Evolutionary conservation across 2,329 filamentous ascomycete genomes (phyloP), one percentile per base, ranked within the genome.

Genomic region (Ceratocystis huliohia): DNA sequence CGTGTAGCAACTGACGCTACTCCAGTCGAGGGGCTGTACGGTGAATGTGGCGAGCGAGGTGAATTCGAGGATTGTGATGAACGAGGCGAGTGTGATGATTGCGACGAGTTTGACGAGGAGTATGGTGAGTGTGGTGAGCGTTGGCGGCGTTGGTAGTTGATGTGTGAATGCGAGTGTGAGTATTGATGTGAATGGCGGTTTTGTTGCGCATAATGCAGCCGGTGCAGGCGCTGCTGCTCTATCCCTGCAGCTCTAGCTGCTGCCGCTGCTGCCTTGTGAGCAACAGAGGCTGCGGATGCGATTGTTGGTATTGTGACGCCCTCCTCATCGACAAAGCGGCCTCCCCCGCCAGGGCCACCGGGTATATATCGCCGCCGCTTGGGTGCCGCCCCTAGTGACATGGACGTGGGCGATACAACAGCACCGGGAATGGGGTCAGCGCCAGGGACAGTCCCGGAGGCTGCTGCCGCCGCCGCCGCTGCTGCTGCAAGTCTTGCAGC

Each of bases 331-430:
- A 94, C 80, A 74, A 91, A 96, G 73, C 91, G 81, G 22, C 91
- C 91, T 67, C 91, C 91, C 59, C 91, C 91, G 48, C 90, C 91
- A 67, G 90, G 88, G 2, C 91, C 91, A 61, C 91, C 91, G 44
- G 93, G 90, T 61, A 95, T 83, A 77, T 96, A 96, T 75, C 85
- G 83, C 70, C 86, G 82, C 73, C 83, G 84, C 76, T 91, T 91
- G 0, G 80, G 80, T 13, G 87, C 85, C 30, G 86, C 86, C 70
- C 88, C 86, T 61, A 80, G 78, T 53, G 75, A 72, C 61, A 72
- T 69, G 25, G 72, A 71, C 33, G 73, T 53, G 8, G 65, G 62
- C 5, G 57, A 45, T 7, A 73, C 73, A 17, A 73, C 75, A 63
- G 74, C 73, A 67, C 76, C 74, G 50, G 75, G 75, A 25, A 75